Evolutionary conservation across 352 stramenopile species (phyloP).

Genomic region (Phytophthora europaea): DNA sequence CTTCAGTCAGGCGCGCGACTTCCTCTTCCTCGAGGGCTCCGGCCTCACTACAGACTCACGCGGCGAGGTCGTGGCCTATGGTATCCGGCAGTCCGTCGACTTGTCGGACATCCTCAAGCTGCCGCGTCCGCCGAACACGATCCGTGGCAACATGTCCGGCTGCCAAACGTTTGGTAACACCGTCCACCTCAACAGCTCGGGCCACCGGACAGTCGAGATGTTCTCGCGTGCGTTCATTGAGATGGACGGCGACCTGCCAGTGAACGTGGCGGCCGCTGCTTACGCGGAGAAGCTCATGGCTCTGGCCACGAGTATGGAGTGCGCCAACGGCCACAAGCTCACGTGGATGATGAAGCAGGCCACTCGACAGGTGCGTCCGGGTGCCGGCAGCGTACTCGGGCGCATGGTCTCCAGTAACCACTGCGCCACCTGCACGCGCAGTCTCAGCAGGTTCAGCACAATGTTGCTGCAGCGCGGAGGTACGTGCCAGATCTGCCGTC

Average conservation of each 20-base stretch:
- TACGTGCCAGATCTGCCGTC: constrained; percentile 48
- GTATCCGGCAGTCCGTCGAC: constrained; percentile 45
- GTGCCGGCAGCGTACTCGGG: constrained; percentile 18
- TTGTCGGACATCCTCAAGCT: constrained; percentile 37
- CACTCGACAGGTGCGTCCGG: constrained; percentile 27
- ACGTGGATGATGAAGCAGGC: constrained; percentile 50
- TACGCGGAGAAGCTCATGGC: constrained; percentile 45
- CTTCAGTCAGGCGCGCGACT: constrained; percentile 51
- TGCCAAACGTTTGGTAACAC: constrained; percentile 47
- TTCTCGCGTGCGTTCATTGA: constrained; percentile 51
- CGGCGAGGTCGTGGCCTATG: constrained; percentile 43
- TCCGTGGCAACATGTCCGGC: constrained; percentile 48
- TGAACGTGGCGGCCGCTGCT: constrained; percentile 32
- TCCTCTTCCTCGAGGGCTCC: constrained; percentile 54
- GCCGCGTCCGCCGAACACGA: constrained; percentile 42
- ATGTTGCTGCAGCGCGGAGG: constrained; percentile 39
- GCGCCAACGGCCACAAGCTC: constrained; percentile 50
- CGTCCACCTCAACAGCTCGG: constrained; percentile 9
- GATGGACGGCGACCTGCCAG: constrained; percentile 36
- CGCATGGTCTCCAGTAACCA: constrained; percentile 31
- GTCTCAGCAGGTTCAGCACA: constrained; percentile 45
- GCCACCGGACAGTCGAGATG: constrained; percentile 39
- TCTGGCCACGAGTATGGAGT: constrained; percentile 47
- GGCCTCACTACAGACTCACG: constrained; percentile 40
- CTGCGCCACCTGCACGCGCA: constrained; percentile 45